Evolutionary conservation across 2,329 filamentous ascomycete genomes (phyloP), one percentile per base, ranked within the genome.

Genomic region (Dryadomyces quercivorus): DNA sequence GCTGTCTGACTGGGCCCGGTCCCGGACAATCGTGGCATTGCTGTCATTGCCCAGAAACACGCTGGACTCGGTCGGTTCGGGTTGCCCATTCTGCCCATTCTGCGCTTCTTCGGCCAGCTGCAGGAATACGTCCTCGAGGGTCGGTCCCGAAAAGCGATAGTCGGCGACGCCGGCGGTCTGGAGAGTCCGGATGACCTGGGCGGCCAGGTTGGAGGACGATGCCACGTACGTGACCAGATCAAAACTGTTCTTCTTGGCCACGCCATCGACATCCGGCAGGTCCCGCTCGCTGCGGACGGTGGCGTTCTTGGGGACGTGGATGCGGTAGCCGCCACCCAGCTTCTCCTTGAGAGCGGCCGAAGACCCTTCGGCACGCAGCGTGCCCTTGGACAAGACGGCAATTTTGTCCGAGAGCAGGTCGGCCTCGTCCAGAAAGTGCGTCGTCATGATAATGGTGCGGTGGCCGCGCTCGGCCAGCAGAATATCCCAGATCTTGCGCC

Each of bases 401-500:
- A 96, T 94, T 58, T 91, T 85, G 64, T 96, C 92, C 0, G 90
- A 86, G 1, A 96, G 76, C 1, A 95, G 74, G 64, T 96, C 91
- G 0, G 91, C 92, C 68, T 96, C 92, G 63, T 96, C 92, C 9
- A 96, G 75, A 67, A 95, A 96, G 66, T 96, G 92, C 0, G 91
- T 96, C 0, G 91, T 96, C 55, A 96, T 69, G 45, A 96, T 80
- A 61, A 95, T 86, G 0, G 91, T 95, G 45, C 91, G 76, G 57
- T 76, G 76, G 20, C 89, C 90, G 55, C 91, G 81, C 67, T 95
- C 90, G 1, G 86, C 86, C 13, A 95, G 74, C 21, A 96, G 73
- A 57, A 96, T 96, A 61, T 95, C 89, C 91, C 91, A 96, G 22
- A 96, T 88, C 70, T 95, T 95, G 31, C 90, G 75, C 54, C 92